Evolutionary conservation across 2,329 filamentous ascomycete species (phyloP).

Genomic region (Dichotomopilus funicola): DNA sequence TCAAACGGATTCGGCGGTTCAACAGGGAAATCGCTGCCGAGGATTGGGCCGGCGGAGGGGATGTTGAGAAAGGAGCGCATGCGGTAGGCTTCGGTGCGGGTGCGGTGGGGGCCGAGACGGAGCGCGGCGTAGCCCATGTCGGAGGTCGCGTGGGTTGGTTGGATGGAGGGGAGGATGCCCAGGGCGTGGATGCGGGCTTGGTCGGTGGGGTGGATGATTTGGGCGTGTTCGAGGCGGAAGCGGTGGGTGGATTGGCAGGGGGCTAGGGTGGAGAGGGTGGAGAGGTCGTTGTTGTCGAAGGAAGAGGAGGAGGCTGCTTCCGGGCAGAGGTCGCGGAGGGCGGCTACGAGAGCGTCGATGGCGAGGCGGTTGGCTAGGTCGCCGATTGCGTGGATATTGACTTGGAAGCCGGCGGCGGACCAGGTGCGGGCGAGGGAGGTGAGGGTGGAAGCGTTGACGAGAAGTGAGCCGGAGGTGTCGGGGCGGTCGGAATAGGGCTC

Average conservation of each 20-base stretch:
- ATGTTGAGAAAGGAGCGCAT: slow-evolving; percentile 55
- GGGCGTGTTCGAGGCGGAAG: slow-evolving; percentile 64
- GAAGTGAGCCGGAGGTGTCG: slow-evolving; percentile 55
- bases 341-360: slow-evolving; percentile 54
- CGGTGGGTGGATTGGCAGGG: slow-evolving; percentile 48
- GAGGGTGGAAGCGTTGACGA: slow-evolving; percentile 58
- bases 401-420: slow-evolving; percentile 56
- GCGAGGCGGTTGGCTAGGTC: slow-evolving; percentile 61
- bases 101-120: slow-evolving; percentile 52
- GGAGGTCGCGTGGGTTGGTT: slow-evolving; percentile 65
- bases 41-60: slow-evolving; percentile 36
- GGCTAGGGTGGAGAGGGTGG: slow-evolving; percentile 13
- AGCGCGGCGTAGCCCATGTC: slow-evolving; percentile 61
- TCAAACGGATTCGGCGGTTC: slow-evolving; percentile 62
- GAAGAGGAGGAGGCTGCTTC: slow-evolving; percentile 5
- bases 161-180: slow-evolving; percentile 61
- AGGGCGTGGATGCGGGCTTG: slow-evolving; percentile 52
- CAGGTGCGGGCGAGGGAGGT: slow-evolving; percentile 49
- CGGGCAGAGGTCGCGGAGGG: slow-evolving; percentile 49
- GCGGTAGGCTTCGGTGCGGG: slow-evolving; percentile 53
- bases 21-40: slow-evolving; percentile 67
- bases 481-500: slow-evolving; percentile 61
- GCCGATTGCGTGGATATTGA: slow-evolving; percentile 68
- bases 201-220: slow-evolving; percentile 62
- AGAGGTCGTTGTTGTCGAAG: slow-evolving; percentile 26